These are phyloP conservation scores for Gossypium gossypioides DNA, from an alignment of 441 rosid species.

Conservation along the genomic window DNA sequence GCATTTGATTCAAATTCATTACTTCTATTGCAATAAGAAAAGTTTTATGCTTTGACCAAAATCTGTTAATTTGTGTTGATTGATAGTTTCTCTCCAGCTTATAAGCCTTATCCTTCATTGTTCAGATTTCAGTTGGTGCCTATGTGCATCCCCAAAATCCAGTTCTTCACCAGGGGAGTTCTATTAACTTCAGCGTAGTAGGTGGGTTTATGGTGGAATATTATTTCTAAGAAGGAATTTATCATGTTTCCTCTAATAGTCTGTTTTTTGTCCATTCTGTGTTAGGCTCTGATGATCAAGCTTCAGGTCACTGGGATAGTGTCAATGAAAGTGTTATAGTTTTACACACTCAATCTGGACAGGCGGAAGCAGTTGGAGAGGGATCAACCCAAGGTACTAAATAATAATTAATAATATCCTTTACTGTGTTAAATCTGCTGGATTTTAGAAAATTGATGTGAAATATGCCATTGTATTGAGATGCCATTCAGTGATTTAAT, in stretches of 20 bases:
- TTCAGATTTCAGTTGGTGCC: conserved; percentile 85
- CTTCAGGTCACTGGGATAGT: conserved; percentile 64
- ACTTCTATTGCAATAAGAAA: neutral
- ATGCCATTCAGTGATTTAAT: conserved; percentile 16
- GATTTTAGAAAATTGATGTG: neutral
- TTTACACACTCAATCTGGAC: conserved; percentile 52
- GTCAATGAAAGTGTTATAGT: conserved; percentile 52
- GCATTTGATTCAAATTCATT: neutral
- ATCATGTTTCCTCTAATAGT: neutral
- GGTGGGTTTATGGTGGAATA: conserved; percentile 32
- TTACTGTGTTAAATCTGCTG: conserved; percentile 9
- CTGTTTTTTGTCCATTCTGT: neutral
- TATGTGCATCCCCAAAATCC: conserved; percentile 68
- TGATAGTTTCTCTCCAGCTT: neutral
- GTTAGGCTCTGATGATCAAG: conserved; percentile 45
- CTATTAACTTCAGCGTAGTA: conserved; percentile 43
- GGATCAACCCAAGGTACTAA: conserved; percentile 64
- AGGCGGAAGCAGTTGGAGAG: conserved; percentile 58
- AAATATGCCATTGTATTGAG: neutral
- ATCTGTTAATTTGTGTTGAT: neutral
- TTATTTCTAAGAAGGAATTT: neutral
- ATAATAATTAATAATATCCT: neutral
- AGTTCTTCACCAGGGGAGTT: conserved; percentile 44
- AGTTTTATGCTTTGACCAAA: neutral
- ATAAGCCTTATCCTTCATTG: conserved; percentile 14